Conservation (phyloP, 805 yeast genomes). For the Ogataea thermomethanolica region DNA sequence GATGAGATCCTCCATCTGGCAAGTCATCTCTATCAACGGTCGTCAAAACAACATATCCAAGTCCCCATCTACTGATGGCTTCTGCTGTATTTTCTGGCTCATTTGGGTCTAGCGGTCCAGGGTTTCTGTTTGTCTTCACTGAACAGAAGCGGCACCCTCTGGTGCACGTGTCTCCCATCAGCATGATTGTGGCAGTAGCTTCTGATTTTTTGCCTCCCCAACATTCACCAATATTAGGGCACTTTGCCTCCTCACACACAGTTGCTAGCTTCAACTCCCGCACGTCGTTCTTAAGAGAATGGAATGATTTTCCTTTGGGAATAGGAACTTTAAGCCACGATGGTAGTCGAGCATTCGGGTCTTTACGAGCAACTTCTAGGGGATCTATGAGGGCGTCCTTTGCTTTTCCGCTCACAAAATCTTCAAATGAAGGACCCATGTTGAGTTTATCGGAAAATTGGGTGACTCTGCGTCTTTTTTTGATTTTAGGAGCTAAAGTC, state of each 20-base stretch:
- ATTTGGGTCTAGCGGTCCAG: conserved; percentile 86
- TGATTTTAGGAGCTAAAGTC: neutral
- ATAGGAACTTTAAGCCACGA: conserved; percentile 93
- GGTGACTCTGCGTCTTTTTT: conserved; percentile 47
- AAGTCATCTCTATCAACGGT: conserved; percentile 97
- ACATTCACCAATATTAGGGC: conserved; percentile 99
- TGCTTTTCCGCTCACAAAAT: conserved; percentile 81
- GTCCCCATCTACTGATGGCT: conserved; percentile 96
- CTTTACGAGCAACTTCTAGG: conserved; percentile 65
- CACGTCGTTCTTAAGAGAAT: conserved; percentile 78
- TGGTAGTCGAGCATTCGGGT: conserved; percentile 73
- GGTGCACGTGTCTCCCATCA: conserved; percentile 97
- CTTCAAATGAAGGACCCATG: conserved; percentile 91
- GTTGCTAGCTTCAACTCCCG: conserved; percentile 87
- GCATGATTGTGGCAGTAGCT: conserved; percentile 97
- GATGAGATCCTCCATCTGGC: conserved; percentile 88
- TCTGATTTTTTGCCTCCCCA: conserved; percentile 97
- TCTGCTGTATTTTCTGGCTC: conserved; percentile 98
- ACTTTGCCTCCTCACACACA: conserved; percentile 97
- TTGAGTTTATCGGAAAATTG: conserved; percentile 66
- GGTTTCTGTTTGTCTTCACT: conserved; percentile 86
- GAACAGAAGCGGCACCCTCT: conserved; percentile 99
- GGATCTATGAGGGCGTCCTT: conserved; percentile 68
- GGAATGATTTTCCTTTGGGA: conserved; percentile 89
- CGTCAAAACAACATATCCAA: conserved; percentile 95